Conservation (phyloP, 2,329 filamentous ascomycete genomes). For the Claviceps humidiphila region DNA sequence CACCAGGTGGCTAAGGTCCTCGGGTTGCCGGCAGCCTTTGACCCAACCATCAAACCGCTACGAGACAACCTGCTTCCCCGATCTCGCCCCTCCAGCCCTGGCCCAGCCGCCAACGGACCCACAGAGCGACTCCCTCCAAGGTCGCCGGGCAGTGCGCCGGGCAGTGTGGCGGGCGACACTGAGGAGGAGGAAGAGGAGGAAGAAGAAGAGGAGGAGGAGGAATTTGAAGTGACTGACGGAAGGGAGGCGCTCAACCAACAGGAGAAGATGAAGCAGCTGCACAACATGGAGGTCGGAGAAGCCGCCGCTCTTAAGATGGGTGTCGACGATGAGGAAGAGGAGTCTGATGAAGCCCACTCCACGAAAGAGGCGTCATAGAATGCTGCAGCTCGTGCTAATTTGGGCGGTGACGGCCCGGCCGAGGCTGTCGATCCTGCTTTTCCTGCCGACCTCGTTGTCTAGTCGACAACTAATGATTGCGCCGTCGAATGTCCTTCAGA, state of each 20-base stretch:
- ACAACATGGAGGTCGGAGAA: conserved; percentile 47
- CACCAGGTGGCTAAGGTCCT: conserved; percentile 51
- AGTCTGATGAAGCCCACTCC: conserved; percentile 15
- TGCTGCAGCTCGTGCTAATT: conserved; percentile 8
- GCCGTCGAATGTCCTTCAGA: background rate
- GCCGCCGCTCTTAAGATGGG: conserved; percentile 35
- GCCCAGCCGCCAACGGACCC: conserved; percentile 7
- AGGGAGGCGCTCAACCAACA: conserved; percentile 31
- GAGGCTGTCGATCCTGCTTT: too few species aligned
- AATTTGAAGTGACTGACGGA: conserved; percentile 33
- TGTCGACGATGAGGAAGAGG: conserved; percentile 26
- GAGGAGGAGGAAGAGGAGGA: conserved; percentile 21
- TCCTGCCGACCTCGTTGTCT: too few species aligned
- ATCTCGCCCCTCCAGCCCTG: conserved; percentile 10
- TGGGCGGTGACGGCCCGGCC: background rate
- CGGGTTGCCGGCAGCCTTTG: conserved; percentile 47
- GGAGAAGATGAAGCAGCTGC: conserved; percentile 38
- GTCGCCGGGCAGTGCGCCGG: conserved; percentile 19
- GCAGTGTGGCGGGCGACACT: conserved; percentile 27
- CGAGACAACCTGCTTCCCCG: conserved; percentile 17
- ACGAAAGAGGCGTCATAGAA: conserved; percentile 20
- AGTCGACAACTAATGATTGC: too few species aligned
- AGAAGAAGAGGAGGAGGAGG: conserved; percentile 21
- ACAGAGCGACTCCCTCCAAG: conserved; percentile 13
- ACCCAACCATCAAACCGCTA: conserved; percentile 49